Conservation (phyloP, 2,329 filamentous ascomycete genomes). For the Tothia fuscella region DNA sequence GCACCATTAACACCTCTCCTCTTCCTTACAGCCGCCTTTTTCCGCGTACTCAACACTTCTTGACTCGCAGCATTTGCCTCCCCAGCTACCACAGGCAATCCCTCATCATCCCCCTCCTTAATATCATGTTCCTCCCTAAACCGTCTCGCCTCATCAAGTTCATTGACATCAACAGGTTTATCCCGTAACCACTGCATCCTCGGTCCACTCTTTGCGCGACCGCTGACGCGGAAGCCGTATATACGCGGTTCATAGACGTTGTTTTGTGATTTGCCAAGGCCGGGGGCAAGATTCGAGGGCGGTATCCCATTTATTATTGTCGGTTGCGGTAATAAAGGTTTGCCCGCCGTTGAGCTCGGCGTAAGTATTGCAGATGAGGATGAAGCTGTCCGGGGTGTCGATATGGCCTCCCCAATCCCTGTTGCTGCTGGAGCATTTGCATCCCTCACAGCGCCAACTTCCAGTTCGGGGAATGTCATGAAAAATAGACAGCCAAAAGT, state of each 20-base stretch:
- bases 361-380: neutral
- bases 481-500: conserved; percentile 96
- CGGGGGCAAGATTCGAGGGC: conserved; percentile 75
- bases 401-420: conserved; percentile 20
- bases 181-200: conserved; percentile 94
- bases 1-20: conserved; percentile 3
- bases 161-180: conserved; percentile 65
- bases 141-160: conserved; percentile 61
- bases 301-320: conserved; percentile 70
- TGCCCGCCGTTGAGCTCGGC: too few species aligned
- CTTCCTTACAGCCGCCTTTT: conserved; percentile 2
- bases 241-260: conserved; percentile 92
- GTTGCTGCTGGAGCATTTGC: conserved; percentile 19
- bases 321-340: conserved; percentile 33
- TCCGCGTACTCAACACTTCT: too few species aligned
- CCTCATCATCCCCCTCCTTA: conserved; percentile 13
- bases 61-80: neutral
- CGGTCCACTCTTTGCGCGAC: conserved; percentile 77
- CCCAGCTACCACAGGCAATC: conserved; percentile 2
- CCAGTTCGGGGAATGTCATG: conserved; percentile 95
- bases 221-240: conserved; percentile 91
- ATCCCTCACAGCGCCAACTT: conserved; percentile 44
- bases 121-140: conserved; percentile 29
- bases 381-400: conserved; percentile 23
- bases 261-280: conserved; percentile 60